Base-by-base conservation (phyloP, 768 basidiomycete species). In the Boletus rubroflammeus region DNA sequence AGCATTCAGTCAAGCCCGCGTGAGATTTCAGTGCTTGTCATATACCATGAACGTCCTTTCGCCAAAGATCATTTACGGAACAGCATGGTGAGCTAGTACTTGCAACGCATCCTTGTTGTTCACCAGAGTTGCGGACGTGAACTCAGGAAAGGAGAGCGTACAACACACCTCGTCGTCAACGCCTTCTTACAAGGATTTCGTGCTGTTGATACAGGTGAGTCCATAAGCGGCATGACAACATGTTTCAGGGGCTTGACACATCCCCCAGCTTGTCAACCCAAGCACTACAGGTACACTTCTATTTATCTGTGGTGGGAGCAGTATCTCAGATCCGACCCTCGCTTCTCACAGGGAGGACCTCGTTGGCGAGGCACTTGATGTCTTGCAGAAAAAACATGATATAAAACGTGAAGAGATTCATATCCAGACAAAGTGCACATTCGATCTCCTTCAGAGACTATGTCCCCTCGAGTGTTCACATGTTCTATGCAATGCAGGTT, bases 161-260 rank as follows among this genome's bases (percentile, higher is more conserved):
- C 92, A 1, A 72, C 82, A 0, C 70, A 75, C 5, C 78, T 92
- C 3, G 90, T 93, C 19, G 72, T 86, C 47, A 78, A 75, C 51
- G 92, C 92, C 10, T 81, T 93, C 51, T 70, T 86, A 36, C 78
- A 81, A 58, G 91, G 92, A 6, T 93, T 93, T 66, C 74, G 84
- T 43, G 90, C 86, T 5, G 83, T 93, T 28, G 92, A 94, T 62
- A 92, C 89, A n/a, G 90, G 89, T 78, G 68, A 57, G 75, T 69
- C 66, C n/a, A 53, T 34, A 41, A 47, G 47, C 15, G 49, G 50
- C 39, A 47, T 42, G 5, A 19, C n/a, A 19, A 13, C 31, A 38
- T 21, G 14, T 19, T 29, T 58, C 51, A 61, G 64, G 59, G 63
- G 53, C 28, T 50, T 68, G 32, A 61, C 39, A 3, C 6, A 25